These are phyloP conservation scores for Fusarium sp. DNA, from an alignment of 2,329 filamentous ascomycete genomes.

Conservation along the genomic window DNA sequence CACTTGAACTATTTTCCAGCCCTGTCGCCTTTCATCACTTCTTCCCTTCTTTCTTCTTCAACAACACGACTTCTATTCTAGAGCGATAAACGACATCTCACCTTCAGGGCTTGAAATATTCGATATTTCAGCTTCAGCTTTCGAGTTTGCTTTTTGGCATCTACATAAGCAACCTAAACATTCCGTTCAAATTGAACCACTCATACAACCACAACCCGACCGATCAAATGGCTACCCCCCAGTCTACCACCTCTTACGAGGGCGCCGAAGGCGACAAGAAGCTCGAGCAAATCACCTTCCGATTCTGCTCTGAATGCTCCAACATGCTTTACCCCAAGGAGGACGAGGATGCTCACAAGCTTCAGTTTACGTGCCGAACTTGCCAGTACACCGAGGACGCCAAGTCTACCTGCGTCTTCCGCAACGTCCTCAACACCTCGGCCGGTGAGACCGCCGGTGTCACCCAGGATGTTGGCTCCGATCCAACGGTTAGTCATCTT, in stretches of 20 bases:
- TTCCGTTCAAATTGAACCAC: slow-evolving; percentile 13
- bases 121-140: slow-evolving; percentile 27
- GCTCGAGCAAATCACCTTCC: slow-evolving; percentile 89
- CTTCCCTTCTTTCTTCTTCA: slow-evolving; percentile 16
- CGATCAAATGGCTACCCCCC: slow-evolving; percentile 67
- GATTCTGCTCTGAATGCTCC: slow-evolving; percentile 98
- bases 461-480: slow-evolving; percentile 94
- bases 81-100: slow-evolving; percentile 18
- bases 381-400: slow-evolving; percentile 93
- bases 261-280: slow-evolving; percentile 61
- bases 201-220: slow-evolving; percentile 22
- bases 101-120: slow-evolving; percentile 26
- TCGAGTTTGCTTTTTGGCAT: slow-evolving; percentile 6
- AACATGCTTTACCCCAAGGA: slow-evolving; percentile 99
- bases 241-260: slow-evolving; percentile 61
- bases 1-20: slow-evolving; percentile 32
- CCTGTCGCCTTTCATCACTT: slow-evolving; percentile 27
- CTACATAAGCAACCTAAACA: slow-evolving; percentile 12
- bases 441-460: slow-evolving; percentile 97
- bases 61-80: slow-evolving; percentile 17
- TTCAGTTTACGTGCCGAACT: slow-evolving; percentile 96
- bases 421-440: slow-evolving; percentile 91
- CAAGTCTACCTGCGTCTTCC: slow-evolving; percentile 90
- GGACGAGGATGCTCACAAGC: slow-evolving; percentile 82
- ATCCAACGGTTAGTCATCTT: slow-evolving; percentile 92